Evolutionary conservation across 2,329 filamentous ascomycete species (phyloP), one percentile per base, ranked within the genome.

Genomic region (Cladosporium sp.): DNA sequence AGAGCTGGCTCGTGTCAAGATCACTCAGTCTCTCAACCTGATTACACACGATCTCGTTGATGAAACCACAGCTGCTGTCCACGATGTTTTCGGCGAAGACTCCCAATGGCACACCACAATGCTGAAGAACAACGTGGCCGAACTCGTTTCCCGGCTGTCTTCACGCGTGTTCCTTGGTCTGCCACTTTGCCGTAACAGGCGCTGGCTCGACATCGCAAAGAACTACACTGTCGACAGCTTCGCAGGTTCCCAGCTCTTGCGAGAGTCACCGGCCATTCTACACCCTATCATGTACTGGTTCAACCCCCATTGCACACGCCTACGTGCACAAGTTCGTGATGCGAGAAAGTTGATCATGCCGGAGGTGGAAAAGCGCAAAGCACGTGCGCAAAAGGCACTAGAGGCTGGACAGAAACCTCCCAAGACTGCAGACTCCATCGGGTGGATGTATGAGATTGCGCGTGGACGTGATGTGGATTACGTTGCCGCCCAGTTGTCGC

Each of bases 141-240:
- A 72, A 1, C 67, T 81, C 6, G 74, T 82, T 32, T 74, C 77
- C 11, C 76, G 79, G 18, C 70, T 80, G 6, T 79, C 78, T 1
- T 76, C 77, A 0, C 75, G 79, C 21, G 73, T 82, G 48, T 78
- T 82, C 60, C 74, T 79, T 32, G 79, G 80, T 21, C 70, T 75
- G 4, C 66, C 68, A 6, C 68, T 79, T 7, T 77, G 76, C 60
- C 73, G 74, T 26, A 78, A 81, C 64, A 69, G 76, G 63, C 70
- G 75, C 62, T 82, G 80, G 79, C 69, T 80, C 18, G 64, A 73
- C 0, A 71, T 75, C 3, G 69, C 74, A 39, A 74, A 72, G 18
- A 65, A 70, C 36, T 80, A 79, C 69, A 76, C 77, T 1, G 69
- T 76, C 49, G 76, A 79, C 23, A 66, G 77, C 0, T 77, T 78